Conservation (phyloP, 2,329 filamentous ascomycete species). For the Pezicula carpinea region DNA sequence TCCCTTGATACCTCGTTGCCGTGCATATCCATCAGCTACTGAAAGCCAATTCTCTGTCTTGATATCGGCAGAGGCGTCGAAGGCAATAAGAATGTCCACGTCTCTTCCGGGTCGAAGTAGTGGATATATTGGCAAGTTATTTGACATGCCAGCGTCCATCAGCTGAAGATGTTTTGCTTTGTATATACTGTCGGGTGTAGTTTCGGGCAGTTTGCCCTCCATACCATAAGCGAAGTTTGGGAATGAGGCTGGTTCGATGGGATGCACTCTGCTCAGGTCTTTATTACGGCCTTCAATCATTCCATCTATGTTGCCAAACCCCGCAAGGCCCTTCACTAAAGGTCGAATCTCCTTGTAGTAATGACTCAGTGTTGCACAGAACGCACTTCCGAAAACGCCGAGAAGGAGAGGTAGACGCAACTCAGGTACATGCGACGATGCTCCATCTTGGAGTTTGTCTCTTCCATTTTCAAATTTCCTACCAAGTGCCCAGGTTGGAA, state of each 20-base stretch:
- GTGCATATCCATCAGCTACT: conserved; percentile 87
- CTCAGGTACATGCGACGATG: conserved; percentile 73
- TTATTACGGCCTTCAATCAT: conserved; percentile 79
- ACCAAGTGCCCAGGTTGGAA: conserved; percentile 91
- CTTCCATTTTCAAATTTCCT: conserved; percentile 72
- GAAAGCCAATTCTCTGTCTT: conserved; percentile 95
- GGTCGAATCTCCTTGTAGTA: conserved; percentile 95
- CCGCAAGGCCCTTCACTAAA: conserved; percentile 67
- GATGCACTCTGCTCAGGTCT: conserved; percentile 86
- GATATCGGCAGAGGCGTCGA: conserved; percentile 88
- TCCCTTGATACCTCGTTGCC: conserved; percentile 83
- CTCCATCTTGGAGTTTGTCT: conserved; percentile 60
- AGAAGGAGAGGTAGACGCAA: conserved; percentile 77
- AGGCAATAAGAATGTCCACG: conserved; percentile 86
- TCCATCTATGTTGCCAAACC: conserved; percentile 73
- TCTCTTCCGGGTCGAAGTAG: conserved; percentile 82
- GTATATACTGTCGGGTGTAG: conserved; percentile 74
- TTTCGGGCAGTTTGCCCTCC: conserved; percentile 66
- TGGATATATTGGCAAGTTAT: conserved; percentile 95
- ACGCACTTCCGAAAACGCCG: conserved; percentile 95
- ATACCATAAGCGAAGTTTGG: conserved; percentile 87
- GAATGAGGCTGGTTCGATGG: conserved; percentile 85
- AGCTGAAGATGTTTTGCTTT: conserved; percentile 67
- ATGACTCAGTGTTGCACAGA: conserved; percentile 91
- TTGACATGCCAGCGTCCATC: conserved; percentile 99